Evolutionary conservation across 257 asterid genomes (phyloP), one percentile per base, ranked within the genome.

Genomic region (Solanum peruvianum): DNA sequence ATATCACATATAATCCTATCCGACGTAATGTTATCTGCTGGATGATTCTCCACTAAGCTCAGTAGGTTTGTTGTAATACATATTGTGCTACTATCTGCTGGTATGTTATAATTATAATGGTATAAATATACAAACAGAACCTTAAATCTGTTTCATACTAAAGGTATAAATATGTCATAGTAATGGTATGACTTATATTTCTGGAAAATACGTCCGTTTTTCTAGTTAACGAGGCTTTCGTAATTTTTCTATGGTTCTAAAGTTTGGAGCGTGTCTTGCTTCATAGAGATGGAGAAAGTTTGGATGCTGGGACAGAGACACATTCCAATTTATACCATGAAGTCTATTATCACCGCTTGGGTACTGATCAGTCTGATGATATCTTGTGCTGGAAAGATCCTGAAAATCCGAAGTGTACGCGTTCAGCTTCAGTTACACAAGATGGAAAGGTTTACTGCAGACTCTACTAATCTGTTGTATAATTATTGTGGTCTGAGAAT

Each of bases 251-350:
- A 60, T 45, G 64, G 31, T 47, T 49, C 85, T 80, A 29, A 80
- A 11, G 49, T 80, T 80, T 80, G 69, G 85, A 80, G 31, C 6
- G 69, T 82, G 45, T 85, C 25, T 77, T 92, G 89, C 91, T 85
- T 89, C 89, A 70, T 87, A 97, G 99, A 91, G 94, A 90, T 39
- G 99, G 95, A 86, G 96, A 89, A 71, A 92, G 91, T 87, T 83
- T 96, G 91, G 99, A 96, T 92, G 98, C 98, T 27, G 98, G 99
- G 84, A 97, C 97, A 11, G 99, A 97, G 92, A 95, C 98, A 44
- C 58, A 92, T 84, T 91, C 94, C 64, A 96, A 93, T 89, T 90
- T 97, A 44, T 91, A 96, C 89, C 99, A 97, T 88, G 98, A 96
- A 89, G 33, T 96, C 18, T 97, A 97, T 90, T 97, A 97, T 92